Base-by-base conservation (phyloP, 129 eudicot species). In the Solidago caesia region DNA sequence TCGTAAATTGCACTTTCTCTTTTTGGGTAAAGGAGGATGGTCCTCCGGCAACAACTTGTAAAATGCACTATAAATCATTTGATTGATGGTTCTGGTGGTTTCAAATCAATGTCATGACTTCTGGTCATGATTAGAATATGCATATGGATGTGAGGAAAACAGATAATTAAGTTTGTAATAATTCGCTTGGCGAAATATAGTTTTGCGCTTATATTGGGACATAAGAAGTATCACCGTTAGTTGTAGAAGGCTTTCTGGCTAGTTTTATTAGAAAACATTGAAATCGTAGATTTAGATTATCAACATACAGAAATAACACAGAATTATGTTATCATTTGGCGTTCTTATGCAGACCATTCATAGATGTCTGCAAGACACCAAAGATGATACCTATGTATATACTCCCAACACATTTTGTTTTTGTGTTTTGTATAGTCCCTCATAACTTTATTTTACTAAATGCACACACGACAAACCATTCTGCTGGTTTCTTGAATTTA, bases 321-420 rank as follows among this genome's bases (percentile, higher is more conserved):
- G 7, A 68, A 48, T 47, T 61, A 61, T 73, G 77, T 73, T 69
- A 64, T 75, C 53, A 65, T 75, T 49, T 52, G 70, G 55, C 49
- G 55, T 64, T 75, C 75, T 47, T 43, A 68, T 43, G 53, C 67
- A 67, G 26, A 53, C 58, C 56, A 75, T 66, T 53, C 45, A 55
- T 75, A 55, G 74, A 66, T 67, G 57, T 12, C 73, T 55, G 57
- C 73, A 53, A 67, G 80, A 67, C 67, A 75, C 80, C 58, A 65
- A 75, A 25, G 73, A 75, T 43, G 25, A 75, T 56, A 75, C 79
- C 79, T 65, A 65, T 8, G 47, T 42, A 75, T 66, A 66, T 53
- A 66, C 80, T 75, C 57, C 16, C 51, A 65, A 55, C 58, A 75
- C 80, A 42, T 66, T 27, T 65, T 42, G 42, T 41, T 39, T 75